These are phyloP conservation scores for Microthlaspi erraticum DNA, from an alignment of 345 rosid species.

Conservation along the genomic window DNA sequence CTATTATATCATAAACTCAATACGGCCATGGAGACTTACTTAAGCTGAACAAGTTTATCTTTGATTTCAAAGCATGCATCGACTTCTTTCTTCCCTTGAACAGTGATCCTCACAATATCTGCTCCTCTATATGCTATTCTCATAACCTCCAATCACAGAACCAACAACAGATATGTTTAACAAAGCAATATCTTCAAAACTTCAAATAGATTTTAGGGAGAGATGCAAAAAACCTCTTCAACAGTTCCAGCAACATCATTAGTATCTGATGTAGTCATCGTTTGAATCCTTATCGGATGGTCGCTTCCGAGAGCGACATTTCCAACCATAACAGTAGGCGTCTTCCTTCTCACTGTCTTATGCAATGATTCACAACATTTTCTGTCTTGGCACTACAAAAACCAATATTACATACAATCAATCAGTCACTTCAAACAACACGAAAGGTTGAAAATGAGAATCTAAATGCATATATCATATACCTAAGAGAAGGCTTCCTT, in stretches of 20 bases:
- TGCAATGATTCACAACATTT: conserved; percentile 87
- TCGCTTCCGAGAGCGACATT: conserved; percentile 90
- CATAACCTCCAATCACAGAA: conserved; percentile 71
- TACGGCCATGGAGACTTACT: conserved; percentile 52
- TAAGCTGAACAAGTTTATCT: conserved; percentile 87
- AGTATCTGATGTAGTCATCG: conserved; percentile 94
- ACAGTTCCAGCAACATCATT: conserved; percentile 92
- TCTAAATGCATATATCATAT: conserved; percentile 24
- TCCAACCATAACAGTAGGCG: conserved; percentile 94
- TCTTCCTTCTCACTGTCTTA: conserved; percentile 91
- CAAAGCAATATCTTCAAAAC: conserved; percentile 10
- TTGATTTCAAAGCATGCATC: conserved; percentile 97
- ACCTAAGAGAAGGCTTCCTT: conserved; percentile 86
- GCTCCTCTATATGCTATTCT: conserved; percentile 91
- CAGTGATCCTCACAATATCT: conserved; percentile 91
- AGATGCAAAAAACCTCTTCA: conserved; percentile 65
- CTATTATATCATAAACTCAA: conserved; percentile 7
- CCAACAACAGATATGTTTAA: not conserved
- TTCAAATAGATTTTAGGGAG: not conserved
- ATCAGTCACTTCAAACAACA: conserved; percentile 17
- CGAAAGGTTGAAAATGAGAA: not conserved
- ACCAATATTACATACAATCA: not conserved
- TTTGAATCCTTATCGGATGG: conserved; percentile 92
- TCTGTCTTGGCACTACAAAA: conserved; percentile 82
- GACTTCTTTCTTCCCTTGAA: conserved; percentile 98